Evolutionary conservation across 768 basidiomycete genomes (phyloP).

Genomic region (Clitopilus hobsonii): DNA sequence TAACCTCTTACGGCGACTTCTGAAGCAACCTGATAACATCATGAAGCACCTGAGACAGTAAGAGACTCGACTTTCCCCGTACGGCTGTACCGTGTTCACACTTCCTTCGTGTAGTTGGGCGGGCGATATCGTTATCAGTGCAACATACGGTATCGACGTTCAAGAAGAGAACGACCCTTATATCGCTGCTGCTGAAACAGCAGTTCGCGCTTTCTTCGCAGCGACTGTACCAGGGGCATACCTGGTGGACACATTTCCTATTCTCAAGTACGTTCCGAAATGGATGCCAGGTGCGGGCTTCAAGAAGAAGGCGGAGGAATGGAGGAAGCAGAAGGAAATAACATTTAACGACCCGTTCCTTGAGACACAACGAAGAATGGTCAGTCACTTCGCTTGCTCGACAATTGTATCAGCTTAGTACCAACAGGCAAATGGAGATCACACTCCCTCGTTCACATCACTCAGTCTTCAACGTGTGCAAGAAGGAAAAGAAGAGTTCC

Average conservation of each 20-base stretch:
- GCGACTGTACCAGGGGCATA: slow-evolving; percentile 46
- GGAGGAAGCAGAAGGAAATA: slow-evolving; percentile 31
- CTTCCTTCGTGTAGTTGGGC: slow-evolving; percentile 29
- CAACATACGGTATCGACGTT: slow-evolving; percentile 55
- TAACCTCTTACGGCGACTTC: slow-evolving; percentile 16
- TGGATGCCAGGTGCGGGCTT: slow-evolving; percentile 63
- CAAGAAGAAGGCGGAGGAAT: slow-evolving; percentile 42
- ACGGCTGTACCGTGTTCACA: not conserved
- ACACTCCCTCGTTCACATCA: not conserved
- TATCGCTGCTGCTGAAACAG: slow-evolving; percentile 43
- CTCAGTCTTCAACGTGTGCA: not conserved
- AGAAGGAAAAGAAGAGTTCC: not conserved
- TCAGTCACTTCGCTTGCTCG: slow-evolving; percentile 10
- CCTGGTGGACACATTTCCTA: slow-evolving; percentile 36
- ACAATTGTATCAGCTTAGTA: not conserved
- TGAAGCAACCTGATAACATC: slow-evolving; percentile 30
- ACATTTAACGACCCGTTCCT: slow-evolving; percentile 34
- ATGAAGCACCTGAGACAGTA: slow-evolving; percentile 11
- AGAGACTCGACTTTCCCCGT: not conserved
- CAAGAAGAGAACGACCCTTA: slow-evolving; percentile 48
- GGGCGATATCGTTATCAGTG: slow-evolving; percentile 47
- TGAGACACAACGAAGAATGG: slow-evolving; percentile 16
- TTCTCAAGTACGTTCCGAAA: slow-evolving; percentile 40
- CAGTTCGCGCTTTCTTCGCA: slow-evolving; percentile 46
- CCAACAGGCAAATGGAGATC: not conserved